Evolutionary conservation across 2,329 filamentous ascomycete genomes (phyloP), one percentile per base, ranked within the genome.

Genomic region (Aspergillus melleus): DNA sequence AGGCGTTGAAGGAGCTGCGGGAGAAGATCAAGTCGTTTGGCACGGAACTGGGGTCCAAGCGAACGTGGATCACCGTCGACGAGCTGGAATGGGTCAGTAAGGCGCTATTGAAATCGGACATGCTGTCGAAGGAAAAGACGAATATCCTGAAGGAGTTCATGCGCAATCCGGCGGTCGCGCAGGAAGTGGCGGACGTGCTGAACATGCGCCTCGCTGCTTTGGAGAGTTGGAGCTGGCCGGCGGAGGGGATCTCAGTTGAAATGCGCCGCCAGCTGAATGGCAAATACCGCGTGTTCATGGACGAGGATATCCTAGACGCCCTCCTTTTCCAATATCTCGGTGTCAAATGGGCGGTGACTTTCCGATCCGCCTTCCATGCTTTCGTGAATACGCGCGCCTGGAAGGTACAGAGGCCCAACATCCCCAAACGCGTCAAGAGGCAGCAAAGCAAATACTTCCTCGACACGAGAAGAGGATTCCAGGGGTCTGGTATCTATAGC

Each of bases 241-340:
- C 72, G 2, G 70, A 73, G 4, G 79, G 76, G 4, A 75, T 84
- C 8, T 73, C 77, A 1, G 66, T 86, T 2, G 76, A 83, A 50
- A 80, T 82, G 76, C 78, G 83, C 39, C 79, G 81, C 8, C 81
- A 84, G 54, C 67, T 86, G 39, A 86, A 84, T 63, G 83, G 83
- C 3, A 83, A 84, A 60, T 88, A 87, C 66, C 77, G 84, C 2
- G 81, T 86, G 26, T 86, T 80, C 66, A 84, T 85, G 76, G 83
- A 86, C 53, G 83, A 84, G 64, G 85, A 88, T 61, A 74, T 85
- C 20, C 77, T 86, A 8, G 81, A 86, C 64, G 80, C 81, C 1
- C 77, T 86, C 8, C 76, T 86, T 24, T 69, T 86, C 2, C 82
- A 86, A 49, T 84, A 80, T 61, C 76, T 86, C 39, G 84, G 83